phyloP scores from a whole-genome alignment of 768 basidiomycete genomes.

The Pleurotus cornucopiae region DNA sequence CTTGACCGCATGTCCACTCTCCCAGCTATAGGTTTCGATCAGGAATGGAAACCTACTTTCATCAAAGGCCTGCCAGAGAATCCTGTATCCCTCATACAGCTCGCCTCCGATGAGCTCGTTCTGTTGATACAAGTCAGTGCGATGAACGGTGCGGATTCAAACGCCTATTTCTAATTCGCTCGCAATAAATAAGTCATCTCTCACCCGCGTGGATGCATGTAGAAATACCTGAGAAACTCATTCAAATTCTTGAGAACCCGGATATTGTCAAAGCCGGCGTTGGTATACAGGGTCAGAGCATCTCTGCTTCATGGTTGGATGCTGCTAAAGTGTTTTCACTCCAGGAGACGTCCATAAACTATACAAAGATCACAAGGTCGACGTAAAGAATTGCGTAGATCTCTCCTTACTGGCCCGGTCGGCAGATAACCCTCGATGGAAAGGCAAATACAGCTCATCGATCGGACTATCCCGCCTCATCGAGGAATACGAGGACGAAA shows the following conservation, averaged over 20 bases:
- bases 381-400: constrained; percentile 58
- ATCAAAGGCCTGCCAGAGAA: constrained; percentile 53
- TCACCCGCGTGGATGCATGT: constrained; percentile 2
- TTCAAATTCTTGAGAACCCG: constrained; percentile 46
- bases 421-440: constrained; percentile 70
- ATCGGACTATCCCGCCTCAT: constrained; percentile 65
- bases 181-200: neutral
- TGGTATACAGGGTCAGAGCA: constrained; percentile 56
- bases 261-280: constrained; percentile 67
- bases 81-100: constrained; percentile 70
- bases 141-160: constrained; percentile 41
- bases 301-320: too few species aligned
- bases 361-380: constrained; percentile 40
- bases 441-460: constrained; percentile 56
- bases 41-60: constrained; percentile 74
- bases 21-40: constrained; percentile 56
- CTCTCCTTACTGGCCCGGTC: constrained; percentile 65
- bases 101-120: constrained; percentile 52
- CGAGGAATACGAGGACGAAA: constrained; percentile 52
- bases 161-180: constrained; percentile 2
- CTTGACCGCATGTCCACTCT: neutral
- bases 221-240: constrained; percentile 55
- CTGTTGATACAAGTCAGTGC: constrained; percentile 62
- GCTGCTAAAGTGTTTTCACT: neutral
- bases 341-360: constrained; percentile 69